Evolutionary conservation across 805 yeast genomes (phyloP).

Genomic region (Cyberlindnera misumaiensis): DNA sequence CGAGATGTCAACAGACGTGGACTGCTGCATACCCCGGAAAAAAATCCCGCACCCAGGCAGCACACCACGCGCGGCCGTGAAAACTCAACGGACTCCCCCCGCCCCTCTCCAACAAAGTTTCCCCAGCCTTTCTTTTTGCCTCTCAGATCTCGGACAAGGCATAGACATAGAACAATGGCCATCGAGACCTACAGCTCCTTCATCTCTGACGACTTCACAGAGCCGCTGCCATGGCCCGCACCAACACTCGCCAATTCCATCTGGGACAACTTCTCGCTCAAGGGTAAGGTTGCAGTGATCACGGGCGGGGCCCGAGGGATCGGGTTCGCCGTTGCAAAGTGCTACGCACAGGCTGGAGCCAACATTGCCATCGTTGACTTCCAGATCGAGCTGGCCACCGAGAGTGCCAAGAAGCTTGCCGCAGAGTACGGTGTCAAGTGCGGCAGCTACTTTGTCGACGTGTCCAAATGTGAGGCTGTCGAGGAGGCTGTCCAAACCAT

Average conservation of each 20-base stretch:
- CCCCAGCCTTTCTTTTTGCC: too few relatives aligned
- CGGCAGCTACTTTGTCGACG: conserved; percentile 41
- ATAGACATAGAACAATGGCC: too few relatives aligned
- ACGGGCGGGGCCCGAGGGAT: conserved; percentile 87
- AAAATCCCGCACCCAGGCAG: too few relatives aligned
- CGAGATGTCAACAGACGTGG: too few relatives aligned
- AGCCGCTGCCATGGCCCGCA: conserved; percentile 43
- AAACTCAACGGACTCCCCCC: too few relatives aligned
- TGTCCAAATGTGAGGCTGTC: conserved; percentile 22
- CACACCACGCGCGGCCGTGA: too few relatives aligned
- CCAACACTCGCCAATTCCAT: conserved; percentile 49
- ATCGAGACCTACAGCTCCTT: conserved; percentile 15
- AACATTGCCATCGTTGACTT: conserved; percentile 48
- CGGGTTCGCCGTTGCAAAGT: conserved; percentile 76
- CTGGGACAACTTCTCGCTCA: conserved; percentile 65
- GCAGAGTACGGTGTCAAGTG: conserved; percentile 52
- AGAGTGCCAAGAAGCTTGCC: conserved; percentile 49
- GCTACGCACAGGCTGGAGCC: conserved; percentile 84
- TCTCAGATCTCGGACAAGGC: too few relatives aligned
- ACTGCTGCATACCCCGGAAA: too few relatives aligned
- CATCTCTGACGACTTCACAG: conserved; percentile 19
- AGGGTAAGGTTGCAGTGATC: conserved; percentile 76
- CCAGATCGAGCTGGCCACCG: conserved; percentile 36
- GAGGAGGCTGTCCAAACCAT: conserved; percentile 28
- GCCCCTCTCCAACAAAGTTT: too few relatives aligned